Conservation (phyloP, 345 rosid species). For the Rhodomyrtus tomentosa region DNA sequence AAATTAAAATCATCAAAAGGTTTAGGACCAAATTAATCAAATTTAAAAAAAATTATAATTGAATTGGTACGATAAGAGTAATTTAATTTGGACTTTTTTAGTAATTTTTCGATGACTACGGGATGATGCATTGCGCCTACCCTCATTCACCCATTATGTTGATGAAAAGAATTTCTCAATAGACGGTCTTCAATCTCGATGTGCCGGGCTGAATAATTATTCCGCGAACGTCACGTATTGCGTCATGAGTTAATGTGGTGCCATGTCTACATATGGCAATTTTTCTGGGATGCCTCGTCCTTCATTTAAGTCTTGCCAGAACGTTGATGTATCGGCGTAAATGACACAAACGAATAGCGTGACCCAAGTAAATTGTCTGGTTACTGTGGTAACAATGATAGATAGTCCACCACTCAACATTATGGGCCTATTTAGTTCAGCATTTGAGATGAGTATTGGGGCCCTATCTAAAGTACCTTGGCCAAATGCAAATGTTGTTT, state of each 20-base stretch:
- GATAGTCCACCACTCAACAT: not conserved
- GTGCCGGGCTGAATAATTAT: not conserved
- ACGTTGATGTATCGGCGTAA: not conserved
- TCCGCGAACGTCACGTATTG: not conserved
- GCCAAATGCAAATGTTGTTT: no score
- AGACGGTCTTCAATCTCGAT: not conserved
- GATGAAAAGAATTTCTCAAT: not conserved
- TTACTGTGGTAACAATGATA: not conserved
- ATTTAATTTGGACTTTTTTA: no score
- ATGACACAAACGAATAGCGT: not conserved
- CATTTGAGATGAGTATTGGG: no score
- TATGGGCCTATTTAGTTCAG: no score
- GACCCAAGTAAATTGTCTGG: not conserved
- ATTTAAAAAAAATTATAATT: no score
- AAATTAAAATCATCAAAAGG: no score
- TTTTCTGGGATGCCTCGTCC: not conserved
- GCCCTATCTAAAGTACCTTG: no score
- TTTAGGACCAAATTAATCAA: no score
- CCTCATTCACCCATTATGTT: not conserved
- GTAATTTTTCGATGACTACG: no score
- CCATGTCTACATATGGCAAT: not conserved
- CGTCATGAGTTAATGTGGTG: not conserved
- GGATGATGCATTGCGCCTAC: no score
- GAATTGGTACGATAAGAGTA: no score
- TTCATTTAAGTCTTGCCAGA: not conserved